Percentiles rank a stretch among this genome's conserved stretches.
phyloP scores from a whole-genome alignment of 1,284 basidiomycete genomes.

The Naganishia liquefaciens region DNA sequence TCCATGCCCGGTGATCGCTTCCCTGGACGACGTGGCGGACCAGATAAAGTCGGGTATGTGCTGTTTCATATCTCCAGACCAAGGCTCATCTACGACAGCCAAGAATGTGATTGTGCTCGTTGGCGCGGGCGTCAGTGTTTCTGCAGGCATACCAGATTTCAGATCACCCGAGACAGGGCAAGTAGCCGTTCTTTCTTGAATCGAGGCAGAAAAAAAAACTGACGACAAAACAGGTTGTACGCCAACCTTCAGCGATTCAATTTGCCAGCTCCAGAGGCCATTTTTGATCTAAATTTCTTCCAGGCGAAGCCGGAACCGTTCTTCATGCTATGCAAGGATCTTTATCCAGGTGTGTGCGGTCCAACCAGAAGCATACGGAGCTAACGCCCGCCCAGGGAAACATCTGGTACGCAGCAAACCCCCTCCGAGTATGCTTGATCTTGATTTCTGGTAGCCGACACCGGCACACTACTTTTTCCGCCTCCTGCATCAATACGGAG shows the following conservation, averaged over 20 bases:
- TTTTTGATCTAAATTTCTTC: slow-evolving; percentile 59
- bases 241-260: slow-evolving; percentile 58
- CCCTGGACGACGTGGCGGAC: slow-evolving; percentile 18
- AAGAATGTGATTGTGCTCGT: slow-evolving; percentile 57
- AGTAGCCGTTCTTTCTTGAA: neutral
- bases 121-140: slow-evolving; percentile 59
- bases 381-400: slow-evolving; percentile 8
- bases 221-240: slow-evolving; percentile 52
- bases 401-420: neutral
- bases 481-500: slow-evolving; percentile 41
- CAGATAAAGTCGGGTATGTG: slow-evolving; percentile 21
- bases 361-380: no score
- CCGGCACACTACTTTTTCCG: slow-evolving; percentile 84
- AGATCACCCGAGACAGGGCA: slow-evolving; percentile 30
- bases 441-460: slow-evolving; percentile 62
- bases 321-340: slow-evolving; percentile 82
- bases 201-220: neutral
- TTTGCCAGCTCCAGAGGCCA: slow-evolving; percentile 60
- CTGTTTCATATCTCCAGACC: neutral
- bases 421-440: neutral
- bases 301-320: slow-evolving; percentile 57
- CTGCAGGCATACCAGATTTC: slow-evolving; percentile 57
- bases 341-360: slow-evolving; percentile 62
- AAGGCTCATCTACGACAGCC: slow-evolving; percentile 35
- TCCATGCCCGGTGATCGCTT: neutral